Conservation (phyloP, 495 filamentous ascomycete genomes). For the Xylaria intraflava region DNA sequence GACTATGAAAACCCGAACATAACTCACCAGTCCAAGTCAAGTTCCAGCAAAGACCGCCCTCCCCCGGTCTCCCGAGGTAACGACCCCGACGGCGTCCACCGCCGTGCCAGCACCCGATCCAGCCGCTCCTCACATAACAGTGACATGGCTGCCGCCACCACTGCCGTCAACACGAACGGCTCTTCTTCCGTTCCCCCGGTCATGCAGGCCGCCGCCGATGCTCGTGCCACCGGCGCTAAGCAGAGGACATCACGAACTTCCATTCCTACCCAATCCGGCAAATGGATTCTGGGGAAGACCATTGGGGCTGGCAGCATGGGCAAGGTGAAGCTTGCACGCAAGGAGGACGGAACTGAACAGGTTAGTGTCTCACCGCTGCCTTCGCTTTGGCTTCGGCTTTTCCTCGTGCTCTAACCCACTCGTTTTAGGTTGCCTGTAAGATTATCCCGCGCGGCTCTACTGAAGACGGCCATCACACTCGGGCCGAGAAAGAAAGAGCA, state of each 20-base stretch:
- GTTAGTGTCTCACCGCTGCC: slow-evolving; percentile 36
- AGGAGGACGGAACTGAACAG: slow-evolving; percentile 74
- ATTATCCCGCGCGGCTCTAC: slow-evolving; percentile 87
- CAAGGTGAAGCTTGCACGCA: slow-evolving; percentile 83
- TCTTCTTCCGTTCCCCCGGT: slow-evolving; percentile 39
- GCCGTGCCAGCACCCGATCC: slow-evolving; percentile 35
- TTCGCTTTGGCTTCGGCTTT: background rate
- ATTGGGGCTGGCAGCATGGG: slow-evolving; percentile 98
- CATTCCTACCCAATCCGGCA: slow-evolving; percentile 73
- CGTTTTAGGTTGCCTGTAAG: slow-evolving; percentile 79
- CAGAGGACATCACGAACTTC: slow-evolving; percentile 66
- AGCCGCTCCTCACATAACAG: slow-evolving; percentile 11
- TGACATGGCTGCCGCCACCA: slow-evolving; percentile 49
- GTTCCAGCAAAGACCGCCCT: slow-evolving; percentile 35
- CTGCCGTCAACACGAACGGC: slow-evolving; percentile 41
- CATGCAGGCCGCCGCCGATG: slow-evolving; percentile 39
- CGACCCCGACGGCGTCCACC: slow-evolving; percentile 38
- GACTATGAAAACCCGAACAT: slow-evolving; percentile 40
- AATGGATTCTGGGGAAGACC: slow-evolving; percentile 93
- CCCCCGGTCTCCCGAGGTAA: slow-evolving; percentile 29
- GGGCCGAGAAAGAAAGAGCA: slow-evolving; percentile 74
- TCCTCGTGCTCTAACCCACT: background rate
- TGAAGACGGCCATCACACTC: slow-evolving; percentile 66
- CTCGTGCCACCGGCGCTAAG: slow-evolving; percentile 38
- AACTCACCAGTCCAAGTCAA: slow-evolving; percentile 33